These are phyloP conservation scores for Blepharisma japonicum DNA, from an alignment of 73 alveolate genomes.

Conservation along the genomic window DNA sequence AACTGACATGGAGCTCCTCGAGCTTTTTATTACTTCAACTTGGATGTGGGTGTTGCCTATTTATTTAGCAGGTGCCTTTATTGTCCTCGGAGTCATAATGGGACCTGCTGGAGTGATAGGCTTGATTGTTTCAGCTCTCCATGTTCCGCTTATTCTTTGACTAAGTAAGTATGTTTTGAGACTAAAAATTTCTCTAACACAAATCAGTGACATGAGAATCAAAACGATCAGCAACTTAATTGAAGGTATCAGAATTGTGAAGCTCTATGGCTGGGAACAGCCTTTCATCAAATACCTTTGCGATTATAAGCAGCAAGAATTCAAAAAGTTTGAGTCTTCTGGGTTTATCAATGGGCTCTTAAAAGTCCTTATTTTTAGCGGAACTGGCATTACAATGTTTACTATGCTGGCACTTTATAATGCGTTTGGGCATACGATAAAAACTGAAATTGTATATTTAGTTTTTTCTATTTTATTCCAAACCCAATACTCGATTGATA, in stretches of 20 bases:
- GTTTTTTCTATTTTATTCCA: not conserved
- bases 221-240: slow-evolving; percentile 36
- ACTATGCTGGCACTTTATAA: not conserved
- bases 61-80: not conserved
- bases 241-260: slow-evolving; percentile 43
- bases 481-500: not conserved
- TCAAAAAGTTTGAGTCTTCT: not conserved
- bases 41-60: not conserved
- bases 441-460: not conserved
- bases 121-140: not conserved
- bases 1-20: slow-evolving; percentile 6
- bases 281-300: slow-evolving; percentile 31
- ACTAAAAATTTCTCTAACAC: not conserved
- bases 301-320: slow-evolving; percentile 22
- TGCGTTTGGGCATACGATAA: not conserved
- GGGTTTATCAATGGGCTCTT: not conserved
- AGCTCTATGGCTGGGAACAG: slow-evolving; percentile 52
- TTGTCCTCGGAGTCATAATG: not conserved
- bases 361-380: not conserved
- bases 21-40: not conserved
- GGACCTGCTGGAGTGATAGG: slow-evolving; percentile 12
- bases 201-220: slow-evolving; percentile 33
- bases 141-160: not conserved
- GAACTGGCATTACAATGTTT: not conserved
- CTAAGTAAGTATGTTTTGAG: not conserved